Evolutionary conservation across 129 eudicot genomes (phyloP).

Genomic region (Heracleum sosnowskyi): DNA sequence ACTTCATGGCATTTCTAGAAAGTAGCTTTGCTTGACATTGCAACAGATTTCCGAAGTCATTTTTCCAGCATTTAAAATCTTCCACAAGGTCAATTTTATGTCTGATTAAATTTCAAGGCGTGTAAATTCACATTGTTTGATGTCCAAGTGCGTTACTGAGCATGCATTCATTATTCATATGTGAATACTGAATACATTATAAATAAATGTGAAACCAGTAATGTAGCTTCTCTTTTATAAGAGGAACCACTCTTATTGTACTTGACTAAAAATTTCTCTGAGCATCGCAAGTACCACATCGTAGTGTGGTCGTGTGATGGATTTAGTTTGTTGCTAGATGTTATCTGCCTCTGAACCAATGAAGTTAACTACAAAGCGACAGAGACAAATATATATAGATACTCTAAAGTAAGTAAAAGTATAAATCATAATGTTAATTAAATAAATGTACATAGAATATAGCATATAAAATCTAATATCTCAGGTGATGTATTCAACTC

Average conservation of each 20-base stretch:
- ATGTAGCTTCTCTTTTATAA: neutral
- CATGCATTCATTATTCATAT: neutral
- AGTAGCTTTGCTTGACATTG: neutral
- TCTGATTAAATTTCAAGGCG: too few relatives aligned
- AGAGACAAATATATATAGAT: neutral
- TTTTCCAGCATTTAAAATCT: neutral
- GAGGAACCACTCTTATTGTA: neutral
- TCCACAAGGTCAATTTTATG: neutral
- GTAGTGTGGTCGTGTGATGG: neutral
- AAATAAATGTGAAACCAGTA: neutral
- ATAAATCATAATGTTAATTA: neutral
- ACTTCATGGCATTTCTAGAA: too few relatives aligned
- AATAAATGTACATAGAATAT: neutral
- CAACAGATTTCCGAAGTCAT: neutral
- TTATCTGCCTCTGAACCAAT: neutral
- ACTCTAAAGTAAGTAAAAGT: neutral
- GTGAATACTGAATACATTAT: neutral
- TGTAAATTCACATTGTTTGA: too few relatives aligned
- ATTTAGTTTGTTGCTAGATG: neutral
- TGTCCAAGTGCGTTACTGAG: neutral
- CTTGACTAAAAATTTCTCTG: neutral
- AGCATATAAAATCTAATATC: neutral
- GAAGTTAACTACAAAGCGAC: neutral
- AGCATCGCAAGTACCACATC: neutral
- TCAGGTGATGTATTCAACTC: conserved; percentile 1